A percentile compares a stretch with the other conserved stretches of the same genome.
Evolutionary conservation across 306 rosid genomes (phyloP).

Genomic region (Dryas drummondii): DNA sequence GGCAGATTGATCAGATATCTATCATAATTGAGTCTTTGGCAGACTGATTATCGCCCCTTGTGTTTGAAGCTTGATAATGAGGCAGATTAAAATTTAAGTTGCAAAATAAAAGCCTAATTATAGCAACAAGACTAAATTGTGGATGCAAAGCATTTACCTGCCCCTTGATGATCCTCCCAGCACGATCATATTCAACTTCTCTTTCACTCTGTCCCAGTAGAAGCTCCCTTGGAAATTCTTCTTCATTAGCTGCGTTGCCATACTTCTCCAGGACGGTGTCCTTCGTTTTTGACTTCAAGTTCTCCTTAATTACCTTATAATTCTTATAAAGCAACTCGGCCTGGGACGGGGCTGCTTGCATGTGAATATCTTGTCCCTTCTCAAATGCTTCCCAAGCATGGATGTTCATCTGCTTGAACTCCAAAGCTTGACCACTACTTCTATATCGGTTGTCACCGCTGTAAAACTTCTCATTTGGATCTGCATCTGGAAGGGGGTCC

Average conservation of each 20-base stretch:
- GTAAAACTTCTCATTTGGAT: conserved; percentile 65
- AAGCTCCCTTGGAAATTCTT: conserved; percentile 63
- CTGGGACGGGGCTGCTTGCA: conserved; percentile 82
- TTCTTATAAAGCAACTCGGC: conserved; percentile 70
- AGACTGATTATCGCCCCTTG: neutral
- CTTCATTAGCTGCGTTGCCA: conserved; percentile 61
- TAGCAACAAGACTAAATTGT: neutral
- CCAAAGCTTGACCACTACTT: conserved; percentile 64
- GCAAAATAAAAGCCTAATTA: neutral
- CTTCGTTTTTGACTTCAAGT: conserved; percentile 59
- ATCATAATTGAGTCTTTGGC: neutral
- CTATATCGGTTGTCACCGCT: conserved; percentile 62
- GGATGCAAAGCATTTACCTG: conserved; percentile 37
- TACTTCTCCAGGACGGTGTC: conserved; percentile 60
- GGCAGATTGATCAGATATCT: conserved; percentile 2
- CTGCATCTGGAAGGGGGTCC: conserved; percentile 73
- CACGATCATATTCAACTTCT: conserved; percentile 74
- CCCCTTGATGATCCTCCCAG: conserved; percentile 70
- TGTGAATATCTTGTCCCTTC: conserved; percentile 70
- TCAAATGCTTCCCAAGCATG: conserved; percentile 75
- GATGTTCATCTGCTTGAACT: conserved; percentile 56
- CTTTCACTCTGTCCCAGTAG: conserved; percentile 67
- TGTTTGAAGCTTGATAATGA: neutral
- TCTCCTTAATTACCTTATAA: conserved; percentile 57
- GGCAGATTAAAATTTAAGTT: neutral